These are phyloP conservation scores for Endoconidiophora laricicola DNA, from an alignment of 2,329 filamentous ascomycete species.

Conservation along the genomic window DNA sequence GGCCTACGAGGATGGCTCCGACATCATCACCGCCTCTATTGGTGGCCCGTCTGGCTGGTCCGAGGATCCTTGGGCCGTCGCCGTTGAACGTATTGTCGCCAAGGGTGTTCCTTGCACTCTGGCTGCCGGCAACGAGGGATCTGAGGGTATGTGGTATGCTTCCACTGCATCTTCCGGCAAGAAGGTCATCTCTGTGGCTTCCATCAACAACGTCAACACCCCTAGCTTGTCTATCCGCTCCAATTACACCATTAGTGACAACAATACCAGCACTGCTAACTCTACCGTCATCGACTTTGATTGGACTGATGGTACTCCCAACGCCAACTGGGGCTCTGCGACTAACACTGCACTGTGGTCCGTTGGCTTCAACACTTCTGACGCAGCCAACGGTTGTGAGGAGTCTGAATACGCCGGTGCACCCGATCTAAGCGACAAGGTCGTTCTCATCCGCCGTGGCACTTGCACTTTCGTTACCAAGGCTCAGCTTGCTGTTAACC, in stretches of 20 bases:
- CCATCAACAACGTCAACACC: slow-evolving; percentile 30
- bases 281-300: slow-evolving; percentile 24
- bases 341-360: slow-evolving; percentile 34
- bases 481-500: slow-evolving; percentile 32
- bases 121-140: slow-evolving; percentile 35
- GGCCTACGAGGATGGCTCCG: slow-evolving; percentile 40
- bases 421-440: slow-evolving; percentile 37
- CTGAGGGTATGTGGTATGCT: slow-evolving; percentile 29
- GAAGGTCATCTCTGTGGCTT: slow-evolving; percentile 31
- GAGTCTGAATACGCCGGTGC: slow-evolving; percentile 31
- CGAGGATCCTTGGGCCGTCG: slow-evolving; percentile 33
- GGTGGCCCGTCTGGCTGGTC: slow-evolving; percentile 35
- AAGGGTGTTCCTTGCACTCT: slow-evolving; percentile 35
- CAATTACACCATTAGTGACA: slow-evolving; percentile 22
- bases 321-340: slow-evolving; percentile 23
- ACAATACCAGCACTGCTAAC: slow-evolving; percentile 15
- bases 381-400: slow-evolving; percentile 33
- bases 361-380: slow-evolving; percentile 30
- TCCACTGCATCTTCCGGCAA: slow-evolving; percentile 31
- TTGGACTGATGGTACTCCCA: slow-evolving; percentile 26
- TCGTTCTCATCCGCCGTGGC: slow-evolving; percentile 44
- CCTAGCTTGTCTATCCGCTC: slow-evolving; percentile 27
- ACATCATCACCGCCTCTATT: slow-evolving; percentile 40
- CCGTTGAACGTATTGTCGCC: slow-evolving; percentile 34
- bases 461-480: slow-evolving; percentile 39